phyloP scores from a whole-genome alignment of 2,329 filamentous ascomycete genomes.

The Fusarium secorum region DNA sequence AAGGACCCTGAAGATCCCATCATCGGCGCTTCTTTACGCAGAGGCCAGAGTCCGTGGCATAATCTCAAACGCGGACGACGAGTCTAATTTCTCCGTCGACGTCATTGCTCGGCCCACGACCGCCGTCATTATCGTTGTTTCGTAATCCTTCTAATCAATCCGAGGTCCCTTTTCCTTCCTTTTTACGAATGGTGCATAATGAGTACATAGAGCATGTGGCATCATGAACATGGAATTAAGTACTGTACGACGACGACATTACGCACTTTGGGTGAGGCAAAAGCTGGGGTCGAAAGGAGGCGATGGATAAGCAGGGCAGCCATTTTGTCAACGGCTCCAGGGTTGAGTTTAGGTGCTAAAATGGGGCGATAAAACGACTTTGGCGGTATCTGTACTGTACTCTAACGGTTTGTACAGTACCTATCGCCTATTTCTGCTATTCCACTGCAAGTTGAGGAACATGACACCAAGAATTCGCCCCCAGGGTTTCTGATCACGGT shows the following conservation, averaged over 20 bases:
- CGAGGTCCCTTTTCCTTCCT: not conserved
- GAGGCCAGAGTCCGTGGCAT: conserved; percentile 14
- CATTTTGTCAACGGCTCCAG: conserved; percentile 5
- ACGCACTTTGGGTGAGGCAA: conserved; percentile 9
- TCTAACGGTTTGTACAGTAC: no score
- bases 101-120: conserved; percentile 29
- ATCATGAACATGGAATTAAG: not conserved
- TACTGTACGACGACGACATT: not conserved
- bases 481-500: not conserved
- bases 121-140: conserved; percentile 25
- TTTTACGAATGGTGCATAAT: conserved; percentile 12
- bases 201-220: not conserved
- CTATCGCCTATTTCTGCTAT: not conserved
- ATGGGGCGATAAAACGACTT: conserved; percentile 13
- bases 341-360: conserved; percentile 7
- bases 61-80: conserved; percentile 25
- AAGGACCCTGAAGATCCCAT: conserved; percentile 42
- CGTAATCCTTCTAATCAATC: conserved; percentile 30
- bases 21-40: conserved; percentile 22
- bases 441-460: not conserved
- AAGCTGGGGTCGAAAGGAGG: not conserved
- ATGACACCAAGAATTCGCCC: not conserved
- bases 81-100: conserved; percentile 36
- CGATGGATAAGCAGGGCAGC: conserved; percentile 15
- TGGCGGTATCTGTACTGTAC: not conserved